These are phyloP conservation scores for Cicer bijugum DNA, from an alignment of 306 rosid species.

Conservation along the genomic window DNA sequence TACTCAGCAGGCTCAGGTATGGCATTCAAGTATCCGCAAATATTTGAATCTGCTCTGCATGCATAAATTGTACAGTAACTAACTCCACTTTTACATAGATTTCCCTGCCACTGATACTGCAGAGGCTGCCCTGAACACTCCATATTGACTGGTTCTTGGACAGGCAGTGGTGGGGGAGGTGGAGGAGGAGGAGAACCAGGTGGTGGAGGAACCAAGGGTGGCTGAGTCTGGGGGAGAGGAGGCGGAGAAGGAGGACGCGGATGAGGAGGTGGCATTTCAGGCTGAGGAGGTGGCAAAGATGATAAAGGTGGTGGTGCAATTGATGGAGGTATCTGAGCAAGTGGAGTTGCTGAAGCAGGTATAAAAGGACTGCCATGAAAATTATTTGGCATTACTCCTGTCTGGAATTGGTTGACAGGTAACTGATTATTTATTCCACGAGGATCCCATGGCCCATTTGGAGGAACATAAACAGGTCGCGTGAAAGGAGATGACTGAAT, in stretches of 20 bases:
- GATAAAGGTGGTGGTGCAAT: conserved; percentile 62
- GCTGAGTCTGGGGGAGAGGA: conserved; percentile 79
- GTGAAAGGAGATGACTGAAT: conserved; percentile 70
- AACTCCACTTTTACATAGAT: conserved; percentile 89
- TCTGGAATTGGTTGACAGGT: conserved; percentile 62
- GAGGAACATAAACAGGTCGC: conserved; percentile 71
- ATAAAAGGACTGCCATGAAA: conserved; percentile 74
- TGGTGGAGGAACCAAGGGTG: conserved; percentile 84
- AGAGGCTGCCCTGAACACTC: conserved; percentile 56
- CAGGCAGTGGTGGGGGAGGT: conserved; percentile 63
- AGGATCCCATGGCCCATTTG: conserved; percentile 80
- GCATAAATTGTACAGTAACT: conserved; percentile 87
- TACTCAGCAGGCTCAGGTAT: conserved; percentile 85
- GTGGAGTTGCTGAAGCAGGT: conserved; percentile 88
- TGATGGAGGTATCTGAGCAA: conserved; percentile 68
- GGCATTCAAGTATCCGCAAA: conserved; percentile 76
- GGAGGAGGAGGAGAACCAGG: conserved; percentile 86
- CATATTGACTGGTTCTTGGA: conserved; percentile 54
- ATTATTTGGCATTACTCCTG: conserved; percentile 58
- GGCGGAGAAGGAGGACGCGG: conserved; percentile 83
- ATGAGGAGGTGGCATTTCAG: conserved; percentile 73
- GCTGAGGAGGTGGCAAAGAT: conserved; percentile 75
- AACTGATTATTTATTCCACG: conserved; percentile 68
- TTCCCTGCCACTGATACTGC: conserved; percentile 83
- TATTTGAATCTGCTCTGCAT: conserved; percentile 66